These are phyloP conservation scores for Trichoderma koningii DNA, from an alignment of 2,329 filamentous ascomycete species.

Conservation along the genomic window DNA sequence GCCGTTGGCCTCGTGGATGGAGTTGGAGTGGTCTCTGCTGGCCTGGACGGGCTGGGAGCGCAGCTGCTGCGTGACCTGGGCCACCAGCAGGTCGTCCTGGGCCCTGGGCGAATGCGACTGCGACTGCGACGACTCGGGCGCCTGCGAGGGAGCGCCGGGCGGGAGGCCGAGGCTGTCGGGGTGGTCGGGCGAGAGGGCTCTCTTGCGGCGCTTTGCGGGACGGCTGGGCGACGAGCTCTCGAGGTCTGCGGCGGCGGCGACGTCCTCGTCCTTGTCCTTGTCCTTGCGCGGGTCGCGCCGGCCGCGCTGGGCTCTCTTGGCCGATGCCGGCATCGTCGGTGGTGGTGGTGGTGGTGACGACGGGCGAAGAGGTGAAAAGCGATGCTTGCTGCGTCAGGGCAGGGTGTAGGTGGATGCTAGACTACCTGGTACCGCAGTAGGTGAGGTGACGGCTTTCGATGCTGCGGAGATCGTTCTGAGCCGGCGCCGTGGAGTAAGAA, in stretches of 20 bases:
- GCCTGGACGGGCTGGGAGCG: slow-evolving; percentile 56
- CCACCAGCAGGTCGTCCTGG: slow-evolving; percentile 59
- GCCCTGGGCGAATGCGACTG: slow-evolving; percentile 46
- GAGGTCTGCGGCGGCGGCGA: slow-evolving; percentile 36
- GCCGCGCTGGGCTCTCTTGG: slow-evolving; percentile 43
- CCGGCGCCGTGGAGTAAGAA: slow-evolving; percentile 1
- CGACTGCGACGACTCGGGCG: slow-evolving; percentile 42
- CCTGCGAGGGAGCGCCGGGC: slow-evolving; percentile 36
- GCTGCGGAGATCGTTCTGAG: slow-evolving; percentile 7
- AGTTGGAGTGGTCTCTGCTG: slow-evolving; percentile 63
- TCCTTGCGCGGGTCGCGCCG: slow-evolving; percentile 46
- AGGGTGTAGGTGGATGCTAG: too few relatives aligned
- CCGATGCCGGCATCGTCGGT: slow-evolving; percentile 41
- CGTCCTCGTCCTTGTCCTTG: slow-evolving; percentile 42
- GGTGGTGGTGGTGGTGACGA: neutral
- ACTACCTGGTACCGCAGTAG: too few relatives aligned
- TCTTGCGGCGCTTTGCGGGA: slow-evolving; percentile 66
- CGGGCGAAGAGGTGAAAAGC: too few relatives aligned
- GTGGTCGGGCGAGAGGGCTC: slow-evolving; percentile 41
- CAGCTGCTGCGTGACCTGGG: slow-evolving; percentile 57
- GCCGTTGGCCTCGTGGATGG: slow-evolving; percentile 61
- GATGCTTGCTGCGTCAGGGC: too few relatives aligned
- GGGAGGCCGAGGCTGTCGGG: slow-evolving; percentile 27
- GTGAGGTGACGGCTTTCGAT: neutral
- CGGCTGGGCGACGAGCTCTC: slow-evolving; percentile 61